Conservation (phyloP, 768 basidiomycete genomes). For the Auricularia sp. region DNA sequence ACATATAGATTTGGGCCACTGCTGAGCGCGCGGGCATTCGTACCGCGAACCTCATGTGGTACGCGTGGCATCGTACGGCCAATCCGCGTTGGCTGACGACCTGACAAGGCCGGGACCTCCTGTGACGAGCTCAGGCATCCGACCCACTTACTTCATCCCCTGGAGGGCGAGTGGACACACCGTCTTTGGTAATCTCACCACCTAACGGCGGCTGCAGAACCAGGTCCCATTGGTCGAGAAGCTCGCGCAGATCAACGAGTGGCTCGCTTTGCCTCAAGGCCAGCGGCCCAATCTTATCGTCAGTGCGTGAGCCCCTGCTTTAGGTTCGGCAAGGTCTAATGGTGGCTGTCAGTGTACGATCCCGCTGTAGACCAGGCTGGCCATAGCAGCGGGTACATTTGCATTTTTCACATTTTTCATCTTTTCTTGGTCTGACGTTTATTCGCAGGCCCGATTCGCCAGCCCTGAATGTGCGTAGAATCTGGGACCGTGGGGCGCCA, state of each 20-base stretch:
- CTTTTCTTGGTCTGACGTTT: conserved; percentile 3
- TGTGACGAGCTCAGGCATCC: conserved; percentile 49
- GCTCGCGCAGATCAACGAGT: conserved; percentile 64
- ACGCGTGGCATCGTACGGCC: conserved; percentile 17
- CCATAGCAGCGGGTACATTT: conserved; percentile 71
- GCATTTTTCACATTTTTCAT: conserved; percentile 17
- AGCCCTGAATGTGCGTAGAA: neutral
- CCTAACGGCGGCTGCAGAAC: conserved; percentile 27
- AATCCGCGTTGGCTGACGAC: neutral
- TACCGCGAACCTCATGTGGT: conserved; percentile 92
- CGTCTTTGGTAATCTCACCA: neutral
- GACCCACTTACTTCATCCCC: conserved; percentile 68
- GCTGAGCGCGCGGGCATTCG: conserved; percentile 60
- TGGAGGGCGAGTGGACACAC: conserved; percentile 45
- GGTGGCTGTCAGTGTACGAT: conserved; percentile 51
- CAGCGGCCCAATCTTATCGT: conserved; percentile 69
- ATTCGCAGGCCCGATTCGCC: neutral
- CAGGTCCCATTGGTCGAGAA: conserved; percentile 59
- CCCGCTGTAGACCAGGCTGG: conserved; percentile 83
- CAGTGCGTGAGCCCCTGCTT: conserved; percentile 32
- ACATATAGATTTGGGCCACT: conserved; percentile 79
- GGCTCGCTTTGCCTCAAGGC: conserved; percentile 70
- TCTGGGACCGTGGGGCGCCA: neutral
- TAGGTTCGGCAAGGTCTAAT: neutral
- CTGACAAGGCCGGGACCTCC: conserved; percentile 71